Evolutionary conservation across 1,284 basidiomycete genomes (phyloP), one percentile per base, ranked within the genome.

Genomic region (Trametes hirsuta): DNA sequence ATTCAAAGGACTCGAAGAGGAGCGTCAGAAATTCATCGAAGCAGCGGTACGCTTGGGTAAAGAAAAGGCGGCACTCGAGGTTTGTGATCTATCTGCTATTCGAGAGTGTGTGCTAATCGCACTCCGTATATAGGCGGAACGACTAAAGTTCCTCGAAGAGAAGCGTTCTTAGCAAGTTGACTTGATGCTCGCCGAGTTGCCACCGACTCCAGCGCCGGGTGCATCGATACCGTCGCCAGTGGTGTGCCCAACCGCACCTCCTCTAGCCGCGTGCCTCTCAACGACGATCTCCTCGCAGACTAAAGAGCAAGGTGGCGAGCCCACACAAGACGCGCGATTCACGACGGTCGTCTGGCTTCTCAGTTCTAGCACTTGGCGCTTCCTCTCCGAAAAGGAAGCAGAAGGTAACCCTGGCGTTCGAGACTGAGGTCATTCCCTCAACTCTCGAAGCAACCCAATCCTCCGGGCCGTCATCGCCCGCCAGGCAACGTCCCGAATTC

Each of bases 21-120:
- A 94, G 68, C 81, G 88, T 11, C 77, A 77, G 53, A 84, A 84
- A 62, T 86, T 92, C 65, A 85, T 84, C 0, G 84, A 88, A 58
- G 86, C 85, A 11, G 79, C 85, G 14, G 75, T 88, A n/a, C 80
- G 79, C 60, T 73, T 94, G 14, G 84, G 84, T 0, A 83, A 83
- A 64, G 91, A 94, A 61, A 84, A 84, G 67, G 81, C 83, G 3
- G 75, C 77, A 4, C 71, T 94, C 6, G 90, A 93, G 83, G 91
- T 91, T 69, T 62, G 48, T 24, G 30, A 37, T n/a, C 41, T 40
- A 18, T 24, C 41, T 47, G 3, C 2, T 3, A 21, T n/a, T 11
- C 18, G 11, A 11, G 4, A 11, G 4, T 36, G 11, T 21, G 18
- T 3, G 10, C 22, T 22, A 25, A 36, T 10, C 4, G 24, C 11